Base-by-base conservation (phyloP, 306 rosid genomes). In the Cicer cuneatum region DNA sequence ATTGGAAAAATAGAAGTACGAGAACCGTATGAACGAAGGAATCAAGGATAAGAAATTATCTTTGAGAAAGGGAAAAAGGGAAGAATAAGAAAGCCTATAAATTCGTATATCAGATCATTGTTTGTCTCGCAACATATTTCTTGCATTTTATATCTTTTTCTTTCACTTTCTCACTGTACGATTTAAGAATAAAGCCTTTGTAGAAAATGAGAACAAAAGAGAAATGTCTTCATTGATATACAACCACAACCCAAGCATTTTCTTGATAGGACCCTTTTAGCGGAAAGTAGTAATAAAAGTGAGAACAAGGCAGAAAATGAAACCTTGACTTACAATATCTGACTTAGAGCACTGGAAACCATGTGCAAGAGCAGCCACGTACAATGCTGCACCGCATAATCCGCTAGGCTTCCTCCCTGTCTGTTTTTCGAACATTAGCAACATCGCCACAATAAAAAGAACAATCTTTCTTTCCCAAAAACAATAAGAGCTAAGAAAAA, bases 401-500 rank as follows among this genome's bases (percentile, higher is more conserved):
- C 96, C 98, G 61, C 95, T 87, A 37, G 98, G 96, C 78, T 93
- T 93, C 77, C 98, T 90, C 29, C 98, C 96, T 19, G 98, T 90
- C 98, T 93, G 89, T 76, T 75, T 63, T 59, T 61, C 49, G 56
- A 79, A 71, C 58, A 62, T 61, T 68, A 62, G 72, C 51, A 56
- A 61, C n/a, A 56, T 54, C 29, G 46, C 21, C 37, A 74, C 37
- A 47, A 77, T 9, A 57, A 7, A n/a, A 74, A 76, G 18, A 21
- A 72, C 7, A 37, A 38, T 2, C 18, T 35, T 68, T 48, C 33
- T 19, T 6, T 53, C 8, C 8, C 54, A 29, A 56, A 66, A 45
- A 59, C n/a, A 41, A 11, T 24, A 52, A 66, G 7, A 72, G 16
- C 35, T 11, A 60, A 7, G 41, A 58, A 46, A 2, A 47, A 64